phyloP scores from a whole-genome alignment of 225 moss, liverwort and hornwort species.

The Straminergon stramineum region DNA sequence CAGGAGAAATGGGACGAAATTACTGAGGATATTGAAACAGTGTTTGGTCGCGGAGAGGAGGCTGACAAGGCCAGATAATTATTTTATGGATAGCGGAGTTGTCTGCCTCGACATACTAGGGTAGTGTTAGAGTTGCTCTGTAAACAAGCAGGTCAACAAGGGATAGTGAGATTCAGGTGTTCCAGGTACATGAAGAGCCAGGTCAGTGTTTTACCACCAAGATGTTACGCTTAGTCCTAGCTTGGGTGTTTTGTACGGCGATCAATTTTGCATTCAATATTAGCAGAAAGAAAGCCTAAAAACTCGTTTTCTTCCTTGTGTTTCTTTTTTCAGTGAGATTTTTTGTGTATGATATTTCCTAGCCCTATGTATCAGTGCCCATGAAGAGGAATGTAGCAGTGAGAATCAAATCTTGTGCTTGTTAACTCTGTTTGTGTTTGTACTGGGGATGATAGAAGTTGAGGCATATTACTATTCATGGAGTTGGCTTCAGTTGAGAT shows the following conservation, averaged over 20 bases:
- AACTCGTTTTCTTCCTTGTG: neutral
- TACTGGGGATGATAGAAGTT: neutral
- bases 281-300: neutral
- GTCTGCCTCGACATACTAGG: neutral
- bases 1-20: constrained; percentile 99
- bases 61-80: constrained; percentile 25
- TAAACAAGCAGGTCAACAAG: neutral
- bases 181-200: neutral
- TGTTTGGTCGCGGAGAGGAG: constrained; percentile 77
- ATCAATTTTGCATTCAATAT: constrained; percentile 14
- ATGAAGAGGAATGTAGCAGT: neutral
- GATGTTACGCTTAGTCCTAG: neutral
- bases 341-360: neutral
- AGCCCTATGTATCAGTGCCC: neutral
- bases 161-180: neutral
- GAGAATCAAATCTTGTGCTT: neutral
- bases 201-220: neutral
- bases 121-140: constrained; percentile 1
- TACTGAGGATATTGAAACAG: constrained; percentile 87
- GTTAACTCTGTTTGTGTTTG: neutral
- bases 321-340: neutral
- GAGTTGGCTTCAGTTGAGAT: neutral
- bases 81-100: neutral
- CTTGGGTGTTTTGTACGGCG: constrained; percentile 3
- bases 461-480: neutral